These are phyloP conservation scores for Yamadazyma nakazawae DNA, from an alignment of 805 yeast genomes.

Conservation along the genomic window DNA sequence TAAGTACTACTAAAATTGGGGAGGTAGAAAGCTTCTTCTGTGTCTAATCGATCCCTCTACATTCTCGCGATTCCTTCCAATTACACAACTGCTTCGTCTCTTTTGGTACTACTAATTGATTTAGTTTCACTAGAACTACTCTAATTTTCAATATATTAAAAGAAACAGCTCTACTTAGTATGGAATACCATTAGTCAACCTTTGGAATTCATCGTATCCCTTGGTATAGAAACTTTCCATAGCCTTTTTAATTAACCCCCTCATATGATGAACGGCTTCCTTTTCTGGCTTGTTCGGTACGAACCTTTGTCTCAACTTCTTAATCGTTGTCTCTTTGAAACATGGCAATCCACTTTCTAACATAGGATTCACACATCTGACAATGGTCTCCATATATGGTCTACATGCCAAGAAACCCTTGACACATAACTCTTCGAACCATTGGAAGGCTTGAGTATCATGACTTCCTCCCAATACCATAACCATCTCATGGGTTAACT, in stretches of 20 bases:
- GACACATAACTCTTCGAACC: slow-evolving; percentile 95
- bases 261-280: slow-evolving; percentile 79
- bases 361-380: slow-evolving; percentile 89
- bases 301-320: slow-evolving; percentile 72
- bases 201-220: slow-evolving; percentile 97
- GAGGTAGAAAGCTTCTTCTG: too few species aligned
- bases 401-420: slow-evolving; percentile 88
- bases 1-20: too few species aligned
- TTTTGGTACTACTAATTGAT: background rate
- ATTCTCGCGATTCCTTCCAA: too few species aligned
- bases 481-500: slow-evolving; percentile 94
- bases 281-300: slow-evolving; percentile 76
- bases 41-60: too few species aligned
- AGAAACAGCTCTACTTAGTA: slow-evolving; percentile 41
- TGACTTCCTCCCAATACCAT: slow-evolving; percentile 91
- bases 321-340: slow-evolving; percentile 85
- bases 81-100: background rate
- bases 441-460: slow-evolving; percentile 78
- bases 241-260: slow-evolving; percentile 71
- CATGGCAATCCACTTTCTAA: slow-evolving; percentile 93
- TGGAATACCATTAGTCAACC: slow-evolving; percentile 95
- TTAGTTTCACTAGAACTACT: too few species aligned
- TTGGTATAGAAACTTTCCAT: slow-evolving; percentile 86
- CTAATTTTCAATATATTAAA: background rate
- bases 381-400: slow-evolving; percentile 81